These are phyloP conservation scores for Eutypella sp. DNA, from an alignment of 2,329 filamentous ascomycete genomes.

Conservation along the genomic window DNA sequence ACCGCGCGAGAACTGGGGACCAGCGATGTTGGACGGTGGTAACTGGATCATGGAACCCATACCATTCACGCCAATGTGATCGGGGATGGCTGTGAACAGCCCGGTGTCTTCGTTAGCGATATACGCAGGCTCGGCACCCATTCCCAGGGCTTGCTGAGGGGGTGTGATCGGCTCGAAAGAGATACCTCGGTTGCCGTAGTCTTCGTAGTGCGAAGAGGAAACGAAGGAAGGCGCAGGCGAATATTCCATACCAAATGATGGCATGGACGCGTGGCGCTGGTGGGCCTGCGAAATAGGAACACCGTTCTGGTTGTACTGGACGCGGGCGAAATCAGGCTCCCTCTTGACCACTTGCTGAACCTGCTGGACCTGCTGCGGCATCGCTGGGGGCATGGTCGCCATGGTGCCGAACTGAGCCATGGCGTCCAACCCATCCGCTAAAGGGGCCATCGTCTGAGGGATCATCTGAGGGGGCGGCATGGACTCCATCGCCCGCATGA, in stretches of 20 bases:
- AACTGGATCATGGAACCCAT: constrained; percentile 90
- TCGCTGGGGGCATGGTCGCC: constrained; percentile 61
- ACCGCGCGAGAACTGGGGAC: constrained; percentile 71
- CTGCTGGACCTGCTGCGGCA: constrained; percentile 57
- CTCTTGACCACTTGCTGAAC: constrained; percentile 70
- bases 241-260: constrained; percentile 89
- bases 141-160: constrained; percentile 79
- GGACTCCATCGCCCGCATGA: constrained; percentile 83
- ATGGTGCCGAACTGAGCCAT: constrained; percentile 67
- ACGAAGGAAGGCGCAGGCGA: constrained; percentile 96
- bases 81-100: constrained; percentile 90
- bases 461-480: constrained; percentile 93
- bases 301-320: constrained; percentile 90
- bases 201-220: constrained; percentile 97
- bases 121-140: constrained; percentile 86
- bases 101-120: constrained; percentile 98
- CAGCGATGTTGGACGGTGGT: constrained; percentile 77
- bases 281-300: constrained; percentile 78
- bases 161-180: constrained; percentile 97
- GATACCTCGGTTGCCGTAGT: constrained; percentile 93
- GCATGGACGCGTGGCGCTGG: constrained; percentile 97
- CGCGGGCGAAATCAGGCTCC: constrained; percentile 75
- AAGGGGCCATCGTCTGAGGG: constrained; percentile 50
- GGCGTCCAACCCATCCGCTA: constrained; percentile 63
- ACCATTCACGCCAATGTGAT: constrained; percentile 69